Evolutionary conservation across 768 basidiomycete species (phyloP).

Genomic region (Gloeostereum incarnatum): DNA sequence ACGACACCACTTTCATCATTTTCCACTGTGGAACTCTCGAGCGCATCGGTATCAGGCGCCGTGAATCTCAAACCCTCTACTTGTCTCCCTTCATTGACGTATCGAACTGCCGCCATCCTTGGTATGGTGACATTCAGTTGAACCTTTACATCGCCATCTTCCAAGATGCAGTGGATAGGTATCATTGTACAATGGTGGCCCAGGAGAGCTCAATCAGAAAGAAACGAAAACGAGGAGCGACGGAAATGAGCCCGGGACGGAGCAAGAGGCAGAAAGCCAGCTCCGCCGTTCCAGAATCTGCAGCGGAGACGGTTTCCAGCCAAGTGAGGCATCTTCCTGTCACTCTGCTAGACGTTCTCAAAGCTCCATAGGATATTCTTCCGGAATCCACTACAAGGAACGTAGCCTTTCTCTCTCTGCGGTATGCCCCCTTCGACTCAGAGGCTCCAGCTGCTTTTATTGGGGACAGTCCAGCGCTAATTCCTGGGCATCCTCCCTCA

Average conservation of each 20-base stretch:
- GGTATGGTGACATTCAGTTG: conserved; percentile 10
- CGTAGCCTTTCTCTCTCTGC: background rate
- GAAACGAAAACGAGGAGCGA: too few species aligned
- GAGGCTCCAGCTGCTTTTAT: background rate
- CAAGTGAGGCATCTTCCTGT: too few species aligned
- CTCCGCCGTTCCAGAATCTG: too few species aligned
- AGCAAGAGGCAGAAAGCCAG: too few species aligned
- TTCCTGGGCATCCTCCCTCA: background rate
- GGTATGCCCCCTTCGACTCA: background rate
- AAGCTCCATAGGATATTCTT: too few species aligned
- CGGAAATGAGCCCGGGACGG: too few species aligned
- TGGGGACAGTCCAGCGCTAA: background rate
- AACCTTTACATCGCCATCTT: conserved; percentile 12
- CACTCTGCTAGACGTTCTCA: too few species aligned
- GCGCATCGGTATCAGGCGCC: conserved; percentile 12
- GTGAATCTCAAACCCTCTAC: conserved; percentile 10
- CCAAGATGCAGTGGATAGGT: conserved; percentile 11
- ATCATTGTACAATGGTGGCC: too few species aligned
- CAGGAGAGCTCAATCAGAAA: too few species aligned
- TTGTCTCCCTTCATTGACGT: conserved; percentile 12
- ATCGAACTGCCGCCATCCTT: conserved; percentile 5
- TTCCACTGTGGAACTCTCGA: conserved; percentile 12
- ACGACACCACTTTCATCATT: conserved; percentile 9
- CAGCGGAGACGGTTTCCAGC: too few species aligned
- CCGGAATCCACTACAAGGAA: conserved; percentile 9